Evolutionary conservation across 139 green algal genomes (phyloP).

Genomic region (Chlorella sorokiniana): DNA sequence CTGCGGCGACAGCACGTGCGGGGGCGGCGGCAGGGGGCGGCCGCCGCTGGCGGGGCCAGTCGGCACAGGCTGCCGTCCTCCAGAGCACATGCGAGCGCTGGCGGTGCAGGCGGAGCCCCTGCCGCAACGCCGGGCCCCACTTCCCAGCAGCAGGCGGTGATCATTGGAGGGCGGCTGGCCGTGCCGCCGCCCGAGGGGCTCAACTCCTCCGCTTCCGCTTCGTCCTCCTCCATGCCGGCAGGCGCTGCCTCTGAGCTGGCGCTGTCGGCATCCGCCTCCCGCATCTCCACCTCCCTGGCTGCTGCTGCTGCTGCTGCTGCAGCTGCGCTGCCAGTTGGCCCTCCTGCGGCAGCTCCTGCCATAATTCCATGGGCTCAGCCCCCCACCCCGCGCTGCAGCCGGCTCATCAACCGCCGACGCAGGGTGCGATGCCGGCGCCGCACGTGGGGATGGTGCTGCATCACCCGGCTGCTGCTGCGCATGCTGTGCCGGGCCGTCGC

Average conservation of each 20-base stretch:
- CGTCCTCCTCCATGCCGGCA: background rate
- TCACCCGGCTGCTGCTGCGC: no score
- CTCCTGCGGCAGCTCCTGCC: background rate
- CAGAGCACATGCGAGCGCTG: background rate
- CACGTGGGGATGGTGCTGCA: no score
- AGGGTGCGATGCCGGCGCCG: no score
- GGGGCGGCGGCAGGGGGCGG: background rate
- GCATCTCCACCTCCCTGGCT: background rate
- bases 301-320: background rate
- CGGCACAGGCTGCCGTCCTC: constrained; percentile 11
- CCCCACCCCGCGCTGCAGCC: no score
- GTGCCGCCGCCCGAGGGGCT: background rate
- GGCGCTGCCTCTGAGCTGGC: background rate
- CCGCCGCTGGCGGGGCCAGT: background rate
- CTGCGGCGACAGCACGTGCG: background rate
- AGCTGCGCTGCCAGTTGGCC: background rate
- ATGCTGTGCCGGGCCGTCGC: no score
- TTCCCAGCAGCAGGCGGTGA: constrained; percentile 2
- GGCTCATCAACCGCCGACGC: no score
- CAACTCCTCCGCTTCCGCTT: background rate
- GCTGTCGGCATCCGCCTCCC: background rate
- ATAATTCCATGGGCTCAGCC: no score
- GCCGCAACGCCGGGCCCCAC: background rate
- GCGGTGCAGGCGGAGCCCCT: background rate
- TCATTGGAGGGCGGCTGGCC: background rate